These are phyloP conservation scores for Phytophthora brassicae DNA, from an alignment of 352 stramenopile genomes.

Conservation along the genomic window DNA sequence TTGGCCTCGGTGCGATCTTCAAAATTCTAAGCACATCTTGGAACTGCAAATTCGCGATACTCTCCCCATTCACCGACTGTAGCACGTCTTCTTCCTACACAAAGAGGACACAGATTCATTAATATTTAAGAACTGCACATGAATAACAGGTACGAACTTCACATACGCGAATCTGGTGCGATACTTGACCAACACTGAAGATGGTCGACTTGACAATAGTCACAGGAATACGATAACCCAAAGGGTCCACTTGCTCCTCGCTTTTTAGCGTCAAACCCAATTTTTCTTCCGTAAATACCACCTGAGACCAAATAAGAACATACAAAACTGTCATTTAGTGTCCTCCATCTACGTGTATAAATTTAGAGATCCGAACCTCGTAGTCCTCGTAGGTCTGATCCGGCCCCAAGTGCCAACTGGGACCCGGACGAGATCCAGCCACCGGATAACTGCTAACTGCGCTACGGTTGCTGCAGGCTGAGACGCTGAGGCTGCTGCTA, in stretches of 20 bases:
- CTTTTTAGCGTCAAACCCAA: conserved; percentile 57
- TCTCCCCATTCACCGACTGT: conserved; percentile 70
- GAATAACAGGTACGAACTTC: too few relatives aligned
- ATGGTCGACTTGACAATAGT: conserved; percentile 63
- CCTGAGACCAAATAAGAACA: conserved; percentile 20
- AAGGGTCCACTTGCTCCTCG: conserved; percentile 29
- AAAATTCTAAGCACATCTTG: conserved; percentile 66
- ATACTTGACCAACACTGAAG: conserved; percentile 45
- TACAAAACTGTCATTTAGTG: neutral
- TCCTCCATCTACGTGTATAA: neutral
- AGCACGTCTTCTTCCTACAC: conserved; percentile 70
- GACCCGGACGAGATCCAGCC: conserved; percentile 1
- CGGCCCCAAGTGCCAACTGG: conserved; percentile 23
- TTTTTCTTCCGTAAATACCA: conserved; percentile 62
- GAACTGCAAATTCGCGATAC: conserved; percentile 64
- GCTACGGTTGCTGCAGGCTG: conserved; percentile 35
- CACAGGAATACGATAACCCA: conserved; percentile 26
- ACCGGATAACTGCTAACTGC: conserved; percentile 28
- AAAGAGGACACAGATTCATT: conserved; percentile 1
- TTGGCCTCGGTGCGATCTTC: conserved; percentile 65
- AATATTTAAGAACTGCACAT: too few relatives aligned
- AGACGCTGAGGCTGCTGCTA: conserved; percentile 39
- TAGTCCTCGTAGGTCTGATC: conserved; percentile 42
- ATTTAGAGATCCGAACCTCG: conserved; percentile 19
- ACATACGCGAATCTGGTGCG: conserved; percentile 57